phyloP scores from a whole-genome alignment of 495 filamentous ascomycete species.

The Amphirosellinia nigrospora region DNA sequence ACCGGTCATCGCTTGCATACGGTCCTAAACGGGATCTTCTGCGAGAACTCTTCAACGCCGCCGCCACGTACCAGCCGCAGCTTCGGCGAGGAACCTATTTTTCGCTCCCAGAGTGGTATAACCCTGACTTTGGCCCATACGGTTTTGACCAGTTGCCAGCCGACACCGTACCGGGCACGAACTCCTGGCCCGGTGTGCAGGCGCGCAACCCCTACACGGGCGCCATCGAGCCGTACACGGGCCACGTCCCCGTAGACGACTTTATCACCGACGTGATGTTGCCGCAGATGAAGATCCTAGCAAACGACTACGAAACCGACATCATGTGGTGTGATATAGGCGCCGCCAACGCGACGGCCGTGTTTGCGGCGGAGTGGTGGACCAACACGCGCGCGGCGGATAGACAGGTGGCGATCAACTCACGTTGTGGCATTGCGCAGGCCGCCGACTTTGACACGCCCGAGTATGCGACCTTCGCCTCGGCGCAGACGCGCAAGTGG shows the following conservation, averaged over 20 bases:
- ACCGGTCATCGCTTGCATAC: constrained; percentile 56
- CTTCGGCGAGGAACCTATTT: constrained; percentile 59
- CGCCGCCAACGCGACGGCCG: constrained; percentile 54
- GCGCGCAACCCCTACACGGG: constrained; percentile 60
- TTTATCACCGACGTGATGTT: constrained; percentile 57
- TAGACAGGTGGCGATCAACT: constrained; percentile 58
- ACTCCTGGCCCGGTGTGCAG: constrained; percentile 39
- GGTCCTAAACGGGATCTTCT: constrained; percentile 53
- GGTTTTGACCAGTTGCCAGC: constrained; percentile 34
- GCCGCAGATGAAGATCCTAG: constrained; percentile 59
- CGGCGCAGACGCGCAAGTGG: constrained; percentile 60
- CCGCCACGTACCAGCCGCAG: constrained; percentile 54
- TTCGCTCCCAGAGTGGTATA: constrained; percentile 64
- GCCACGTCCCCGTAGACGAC: constrained; percentile 51
- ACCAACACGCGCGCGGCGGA: constrained; percentile 45
- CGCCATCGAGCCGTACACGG: constrained; percentile 54
- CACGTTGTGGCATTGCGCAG: constrained; percentile 55
- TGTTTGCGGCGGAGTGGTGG: constrained; percentile 57
- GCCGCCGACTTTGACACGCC: constrained; percentile 59
- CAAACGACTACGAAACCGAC: constrained; percentile 53
- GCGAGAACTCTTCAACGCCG: constrained; percentile 59
- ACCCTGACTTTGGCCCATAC: constrained; percentile 57
- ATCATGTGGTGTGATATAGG: constrained; percentile 67
- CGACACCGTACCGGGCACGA: constrained; percentile 10
- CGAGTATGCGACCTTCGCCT: constrained; percentile 56